These are phyloP conservation scores for Amphibolis antarctica DNA, from an alignment of 106 monocot species.

Conservation along the genomic window DNA sequence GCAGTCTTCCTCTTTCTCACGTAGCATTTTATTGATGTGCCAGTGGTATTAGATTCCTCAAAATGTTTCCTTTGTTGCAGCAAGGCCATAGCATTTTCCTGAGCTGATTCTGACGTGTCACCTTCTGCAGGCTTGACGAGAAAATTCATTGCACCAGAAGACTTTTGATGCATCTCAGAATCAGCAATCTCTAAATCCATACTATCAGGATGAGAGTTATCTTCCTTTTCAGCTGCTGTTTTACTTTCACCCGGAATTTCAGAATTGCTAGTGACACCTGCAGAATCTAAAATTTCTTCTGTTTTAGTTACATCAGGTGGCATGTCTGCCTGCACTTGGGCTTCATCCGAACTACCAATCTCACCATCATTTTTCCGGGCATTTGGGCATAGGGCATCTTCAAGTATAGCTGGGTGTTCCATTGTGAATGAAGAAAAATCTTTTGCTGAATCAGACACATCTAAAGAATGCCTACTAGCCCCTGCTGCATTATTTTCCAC, in stretches of 20 bases:
- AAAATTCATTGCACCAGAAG: not conserved
- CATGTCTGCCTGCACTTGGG: not conserved
- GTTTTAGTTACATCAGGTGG: not conserved
- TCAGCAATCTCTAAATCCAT: not conserved
- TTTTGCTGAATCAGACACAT: not conserved
- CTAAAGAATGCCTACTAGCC: not conserved
- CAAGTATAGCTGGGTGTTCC: not conserved
- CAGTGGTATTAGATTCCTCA: not conserved
- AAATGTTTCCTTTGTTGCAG: conserved; percentile 1
- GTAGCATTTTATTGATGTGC: conserved; percentile 2
- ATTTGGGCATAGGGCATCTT: not conserved
- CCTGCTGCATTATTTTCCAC: not conserved
- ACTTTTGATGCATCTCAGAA: not conserved
- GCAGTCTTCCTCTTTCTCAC: not conserved
- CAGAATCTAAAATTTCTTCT: not conserved
- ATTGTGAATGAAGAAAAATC: not conserved
- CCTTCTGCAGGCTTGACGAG: not conserved
- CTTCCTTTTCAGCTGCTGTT: not conserved
- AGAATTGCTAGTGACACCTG: conserved; percentile 2
- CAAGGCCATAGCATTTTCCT: not conserved
- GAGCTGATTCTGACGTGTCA: not conserved
- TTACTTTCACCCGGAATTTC: conserved; percentile 2
- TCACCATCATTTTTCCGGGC: not conserved
- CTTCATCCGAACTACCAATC: not conserved
- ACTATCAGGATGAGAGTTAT: not conserved